Percentiles rank a stretch among this genome's conserved stretches.
phyloP scores from a whole-genome alignment of 257 asterid species.

The Petunia axillaris region DNA sequence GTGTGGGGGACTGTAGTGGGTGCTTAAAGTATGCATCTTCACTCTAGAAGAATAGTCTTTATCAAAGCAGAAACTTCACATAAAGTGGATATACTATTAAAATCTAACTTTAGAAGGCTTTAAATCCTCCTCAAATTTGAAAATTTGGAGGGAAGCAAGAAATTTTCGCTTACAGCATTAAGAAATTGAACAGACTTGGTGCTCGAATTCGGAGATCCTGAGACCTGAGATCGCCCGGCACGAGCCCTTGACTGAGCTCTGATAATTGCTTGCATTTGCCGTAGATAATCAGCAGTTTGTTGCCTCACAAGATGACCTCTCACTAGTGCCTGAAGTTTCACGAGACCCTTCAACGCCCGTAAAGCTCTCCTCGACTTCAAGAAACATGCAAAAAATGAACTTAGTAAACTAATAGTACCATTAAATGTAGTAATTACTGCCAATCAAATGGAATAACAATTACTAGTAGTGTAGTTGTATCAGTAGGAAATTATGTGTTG shows the following conservation, averaged over 20 bases:
- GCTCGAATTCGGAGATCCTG: conserved; percentile 65
- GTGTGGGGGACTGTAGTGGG: neutral
- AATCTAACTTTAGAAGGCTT: neutral
- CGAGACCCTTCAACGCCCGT: conserved; percentile 79
- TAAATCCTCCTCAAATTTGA: neutral
- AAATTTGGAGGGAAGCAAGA: conserved; percentile 15
- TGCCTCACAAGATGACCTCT: conserved; percentile 81
- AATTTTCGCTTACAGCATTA: conserved; percentile 42
- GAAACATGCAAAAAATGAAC: neutral
- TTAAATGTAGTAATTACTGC: neutral
- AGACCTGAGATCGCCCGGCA: conserved; percentile 43
- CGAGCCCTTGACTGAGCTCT: conserved; percentile 74
- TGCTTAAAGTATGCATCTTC: neutral
- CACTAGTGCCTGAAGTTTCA: conserved; percentile 87
- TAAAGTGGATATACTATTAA: neutral
- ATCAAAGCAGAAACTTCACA: neutral
- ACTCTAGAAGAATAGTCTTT: conserved; percentile 2
- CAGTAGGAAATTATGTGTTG: neutral
- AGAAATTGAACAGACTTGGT: conserved; percentile 53
- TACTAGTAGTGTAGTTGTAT: neutral
- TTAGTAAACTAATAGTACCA: neutral
- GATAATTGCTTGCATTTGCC: conserved; percentile 58
- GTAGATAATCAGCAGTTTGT: conserved; percentile 58
- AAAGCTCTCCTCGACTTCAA: conserved; percentile 80
- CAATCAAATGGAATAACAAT: neutral